A percentile compares a stretch with the other conserved stretches of the same genome.
phyloP scores from a whole-genome alignment of 2,329 filamentous ascomycete species.

The Hymenoscyphus albidus region DNA sequence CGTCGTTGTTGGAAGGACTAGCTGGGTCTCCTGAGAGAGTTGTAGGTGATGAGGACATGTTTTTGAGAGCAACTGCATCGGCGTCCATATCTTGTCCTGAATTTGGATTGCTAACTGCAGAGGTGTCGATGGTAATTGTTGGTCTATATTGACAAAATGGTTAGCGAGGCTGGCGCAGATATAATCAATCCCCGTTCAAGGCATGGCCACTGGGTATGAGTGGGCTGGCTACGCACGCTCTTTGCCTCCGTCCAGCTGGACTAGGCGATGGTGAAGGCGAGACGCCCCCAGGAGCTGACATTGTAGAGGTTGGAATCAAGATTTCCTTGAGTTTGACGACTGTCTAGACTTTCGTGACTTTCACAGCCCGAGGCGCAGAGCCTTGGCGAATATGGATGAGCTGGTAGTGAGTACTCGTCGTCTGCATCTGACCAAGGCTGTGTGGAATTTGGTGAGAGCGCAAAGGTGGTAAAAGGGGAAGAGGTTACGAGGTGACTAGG shows the following conservation, averaged over 20 bases:
- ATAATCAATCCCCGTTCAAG: constrained; percentile 1
- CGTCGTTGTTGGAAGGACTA: constrained; percentile 36
- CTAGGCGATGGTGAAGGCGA: constrained; percentile 25
- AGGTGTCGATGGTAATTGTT: constrained; percentile 55
- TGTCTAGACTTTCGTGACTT: constrained; percentile 20
- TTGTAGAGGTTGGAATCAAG: constrained; percentile 17
- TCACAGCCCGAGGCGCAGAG: constrained; percentile 30
- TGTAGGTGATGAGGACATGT: constrained; percentile 36
- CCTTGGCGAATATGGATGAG: constrained; percentile 25
- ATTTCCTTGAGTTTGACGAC: constrained; percentile 16
- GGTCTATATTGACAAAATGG: constrained; percentile 34
- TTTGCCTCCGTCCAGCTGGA: constrained; percentile 32
- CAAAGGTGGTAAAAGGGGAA: neutral
- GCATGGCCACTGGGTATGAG: neutral
- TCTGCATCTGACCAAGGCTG: constrained; percentile 29
- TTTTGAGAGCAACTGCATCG: constrained; percentile 35
- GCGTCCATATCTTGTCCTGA: constrained; percentile 32
- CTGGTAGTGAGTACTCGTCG: constrained; percentile 16
- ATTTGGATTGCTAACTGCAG: constrained; percentile 42
- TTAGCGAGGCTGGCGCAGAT: constrained; percentile 13
- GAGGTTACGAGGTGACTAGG: constrained; percentile 12
- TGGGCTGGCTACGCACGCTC: constrained; percentile 31
- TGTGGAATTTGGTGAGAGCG: constrained; percentile 18
- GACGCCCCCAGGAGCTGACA: constrained; percentile 23
- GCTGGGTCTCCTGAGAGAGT: constrained; percentile 34